These are phyloP conservation scores for Thozetella sp. DNA, from an alignment of 495 filamentous ascomycete species.

Conservation along the genomic window DNA sequence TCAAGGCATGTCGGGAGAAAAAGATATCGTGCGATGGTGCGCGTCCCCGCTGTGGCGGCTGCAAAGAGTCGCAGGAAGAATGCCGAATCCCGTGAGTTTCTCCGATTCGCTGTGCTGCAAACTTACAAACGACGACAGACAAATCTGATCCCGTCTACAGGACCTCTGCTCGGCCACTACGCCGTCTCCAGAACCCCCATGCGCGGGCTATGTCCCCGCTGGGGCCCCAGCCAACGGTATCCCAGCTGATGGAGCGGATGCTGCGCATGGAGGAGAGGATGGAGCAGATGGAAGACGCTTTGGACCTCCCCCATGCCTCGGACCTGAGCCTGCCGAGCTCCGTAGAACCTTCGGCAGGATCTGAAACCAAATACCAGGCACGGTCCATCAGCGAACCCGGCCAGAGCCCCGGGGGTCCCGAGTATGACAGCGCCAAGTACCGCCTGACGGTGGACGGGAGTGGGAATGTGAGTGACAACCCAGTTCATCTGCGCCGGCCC, in stretches of 20 bases:
- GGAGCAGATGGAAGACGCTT: neutral
- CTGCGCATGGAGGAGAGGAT: neutral
- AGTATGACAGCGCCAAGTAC: neutral
- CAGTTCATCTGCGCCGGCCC: neutral
- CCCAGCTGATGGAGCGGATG: neutral
- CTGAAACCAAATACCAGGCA: neutral
- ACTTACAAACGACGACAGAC: neutral
- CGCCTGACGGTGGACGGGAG: neutral
- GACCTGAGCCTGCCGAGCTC: neutral
- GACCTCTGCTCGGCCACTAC: neutral
- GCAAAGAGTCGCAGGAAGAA: neutral
- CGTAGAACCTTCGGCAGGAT: neutral
- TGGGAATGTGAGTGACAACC: neutral
- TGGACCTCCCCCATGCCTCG: neutral
- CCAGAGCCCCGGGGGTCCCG: neutral
- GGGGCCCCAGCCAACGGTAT: neutral
- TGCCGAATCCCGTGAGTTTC: neutral
- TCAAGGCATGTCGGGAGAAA: neutral
- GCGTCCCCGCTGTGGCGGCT: neutral
- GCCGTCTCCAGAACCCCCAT: neutral
- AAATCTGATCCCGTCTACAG: neutral
- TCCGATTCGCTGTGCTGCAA: neutral
- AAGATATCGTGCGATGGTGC: neutral
- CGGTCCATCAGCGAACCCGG: neutral
- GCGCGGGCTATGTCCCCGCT: neutral